Base-by-base conservation (phyloP, 495 filamentous ascomycete species). In the Aspergillus kassunensis region DNA sequence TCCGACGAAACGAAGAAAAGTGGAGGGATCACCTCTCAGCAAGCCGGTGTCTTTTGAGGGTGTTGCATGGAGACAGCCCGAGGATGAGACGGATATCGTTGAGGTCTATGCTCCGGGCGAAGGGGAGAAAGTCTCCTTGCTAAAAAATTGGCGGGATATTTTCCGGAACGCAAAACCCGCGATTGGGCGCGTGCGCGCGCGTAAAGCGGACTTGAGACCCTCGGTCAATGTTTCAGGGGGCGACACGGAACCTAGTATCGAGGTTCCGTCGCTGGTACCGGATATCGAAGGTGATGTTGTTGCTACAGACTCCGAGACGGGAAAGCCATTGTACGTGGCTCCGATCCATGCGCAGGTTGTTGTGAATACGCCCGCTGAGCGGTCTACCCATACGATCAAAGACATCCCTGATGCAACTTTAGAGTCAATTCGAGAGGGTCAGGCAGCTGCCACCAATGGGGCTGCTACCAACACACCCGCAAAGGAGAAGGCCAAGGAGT, bases 111-210 rank as follows among this genome's bases (percentile, higher is more conserved):
- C 69, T 16, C 72, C 68, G 0, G 70, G 70, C 16, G 59, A 63
- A 6, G 63, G 64, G 11, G 70, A 73, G 15, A 66, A 69, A 54
- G 75, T 80, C 4, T 64, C 77, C 2, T 46, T 80, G 31, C 59
- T 80, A 35, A 68, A 72, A 48, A 70, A 79, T 56, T 80, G 77
- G 77, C 63, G 74, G n/a, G 76, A 80, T 47, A 56, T 75, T 6
- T 77, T 79, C 63, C 69, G 70, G 43, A 58, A 58, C 15, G 57
- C 63, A 2, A 64, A 72, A 48, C 72, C 70, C 2, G 54, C 64
- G 24, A 60, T 67, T 50, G 63, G 63, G 11, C 61, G 62, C 12
- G 58, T 62, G 10, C 56, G 62, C 2, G 39, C 61, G 20, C 55
- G 63, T 11, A 57, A 54, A 41, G 45, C 54, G 27, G 43, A 35